phyloP scores from a whole-genome alignment of 495 filamentous ascomycete species.

The Clavariopsis aquatica region DNA sequence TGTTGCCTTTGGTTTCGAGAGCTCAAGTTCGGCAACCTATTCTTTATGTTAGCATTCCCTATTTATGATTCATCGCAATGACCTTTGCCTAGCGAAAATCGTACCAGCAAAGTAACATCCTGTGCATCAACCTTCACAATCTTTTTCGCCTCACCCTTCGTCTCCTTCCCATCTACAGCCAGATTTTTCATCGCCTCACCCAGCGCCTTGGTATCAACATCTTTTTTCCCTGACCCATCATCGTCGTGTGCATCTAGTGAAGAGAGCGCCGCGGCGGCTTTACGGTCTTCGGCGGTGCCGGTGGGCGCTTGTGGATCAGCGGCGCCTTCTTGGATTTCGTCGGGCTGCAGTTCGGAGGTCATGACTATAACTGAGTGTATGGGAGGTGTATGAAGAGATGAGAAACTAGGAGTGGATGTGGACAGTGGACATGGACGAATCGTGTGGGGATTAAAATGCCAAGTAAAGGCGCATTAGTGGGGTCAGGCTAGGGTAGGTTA shows the following conservation, averaged over 20 bases:
- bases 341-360: slow-evolving; percentile 63
- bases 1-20: slow-evolving; percentile 77
- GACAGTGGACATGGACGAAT: slow-evolving; percentile 1
- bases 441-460: background rate
- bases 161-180: slow-evolving; percentile 42
- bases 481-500: background rate
- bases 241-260: slow-evolving; percentile 60
- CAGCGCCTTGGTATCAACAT: slow-evolving; percentile 79
- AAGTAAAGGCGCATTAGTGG: background rate
- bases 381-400: slow-evolving; percentile 3
- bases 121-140: slow-evolving; percentile 64
- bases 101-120: slow-evolving; percentile 68
- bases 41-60: background rate
- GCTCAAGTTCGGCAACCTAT: slow-evolving; percentile 76
- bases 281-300: slow-evolving; percentile 80
- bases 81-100: slow-evolving; percentile 30
- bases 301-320: slow-evolving; percentile 59
- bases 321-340: slow-evolving; percentile 56
- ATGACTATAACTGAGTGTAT: slow-evolving; percentile 43
- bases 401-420: background rate
- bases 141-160: slow-evolving; percentile 47
- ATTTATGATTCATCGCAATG: background rate
- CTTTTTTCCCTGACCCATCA: slow-evolving; percentile 50
- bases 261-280: slow-evolving; percentile 84
- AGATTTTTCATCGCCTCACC: slow-evolving; percentile 74